A percentile compares a stretch with the other conserved stretches of the same genome.
phyloP scores from a whole-genome alignment of 2,329 filamentous ascomycete genomes.

The Neofusicoccum parvum region DNA sequence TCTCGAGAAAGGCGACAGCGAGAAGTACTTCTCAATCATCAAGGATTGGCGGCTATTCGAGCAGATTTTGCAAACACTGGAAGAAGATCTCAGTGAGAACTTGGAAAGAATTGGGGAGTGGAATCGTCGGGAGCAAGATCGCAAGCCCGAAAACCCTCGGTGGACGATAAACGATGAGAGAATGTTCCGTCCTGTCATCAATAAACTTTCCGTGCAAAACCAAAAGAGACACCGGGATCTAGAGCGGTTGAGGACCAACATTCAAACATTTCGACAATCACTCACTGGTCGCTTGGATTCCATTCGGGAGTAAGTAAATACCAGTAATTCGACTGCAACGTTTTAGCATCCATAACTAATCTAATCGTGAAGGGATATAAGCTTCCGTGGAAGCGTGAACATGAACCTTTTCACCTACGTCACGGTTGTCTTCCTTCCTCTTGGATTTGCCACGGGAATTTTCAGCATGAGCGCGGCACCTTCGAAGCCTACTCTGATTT shows the following conservation, averaged over 20 bases:
- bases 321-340: no score
- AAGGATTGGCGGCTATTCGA: slow-evolving; percentile 26
- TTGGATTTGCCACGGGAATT: slow-evolving; percentile 33
- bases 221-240: neutral
- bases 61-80: slow-evolving; percentile 25
- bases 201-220: slow-evolving; percentile 22
- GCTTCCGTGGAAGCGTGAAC: slow-evolving; percentile 29
- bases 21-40: neutral
- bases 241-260: slow-evolving; percentile 3
- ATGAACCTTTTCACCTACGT: slow-evolving; percentile 39
- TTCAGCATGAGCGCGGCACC: slow-evolving; percentile 36
- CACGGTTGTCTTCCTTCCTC: slow-evolving; percentile 35
- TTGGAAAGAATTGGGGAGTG: slow-evolving; percentile 29
- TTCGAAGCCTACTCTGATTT: neutral
- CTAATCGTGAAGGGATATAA: slow-evolving; percentile 16
- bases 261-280: slow-evolving; percentile 24
- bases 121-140: slow-evolving; percentile 30
- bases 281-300: slow-evolving; percentile 26
- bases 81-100: slow-evolving; percentile 26
- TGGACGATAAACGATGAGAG: slow-evolving; percentile 38
- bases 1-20: neutral
- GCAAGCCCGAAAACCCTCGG: slow-evolving; percentile 30
- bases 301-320: slow-evolving; percentile 16
- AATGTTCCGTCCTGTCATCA: slow-evolving; percentile 30
- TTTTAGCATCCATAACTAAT: no score